Base-by-base conservation (phyloP, 176 grass and related monocot species). In the barley (Hordeum vulgare) region DNA sequence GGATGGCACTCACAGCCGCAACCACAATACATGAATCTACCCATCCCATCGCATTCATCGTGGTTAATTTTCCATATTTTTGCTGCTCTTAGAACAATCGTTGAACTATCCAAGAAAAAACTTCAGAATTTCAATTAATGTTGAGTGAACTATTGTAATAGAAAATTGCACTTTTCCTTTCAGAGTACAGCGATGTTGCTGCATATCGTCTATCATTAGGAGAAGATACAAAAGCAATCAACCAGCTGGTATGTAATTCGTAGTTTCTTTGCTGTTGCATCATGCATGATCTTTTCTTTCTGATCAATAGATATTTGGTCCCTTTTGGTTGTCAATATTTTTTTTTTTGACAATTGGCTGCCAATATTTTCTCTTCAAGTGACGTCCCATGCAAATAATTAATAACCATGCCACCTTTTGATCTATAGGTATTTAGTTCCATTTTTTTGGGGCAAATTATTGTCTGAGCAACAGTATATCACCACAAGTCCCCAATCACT, bases 151-250 rank as follows among this genome's bases (percentile, higher is more conserved):
- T 77, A 66, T 62, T 86, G 24, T 66, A 11, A 53, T 45, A 76
- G 36, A 63, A 59, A 63, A 84, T 66, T 82, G 51, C 42, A 76
- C 58, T 85, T 61, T 58, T 37, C 20, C 81, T 75, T 95, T 76
- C 85, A 98, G 96, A 98, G 28, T 98, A 93, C 74, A 86, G 92
- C 31, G 96, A 98, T 88, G 96, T 98, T 58, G 96, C 96, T 77
- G 93, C 96, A 37, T 98, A 98, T 62, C 90, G 96, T 37, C 88
- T 98, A 71, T 95, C 96, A 51, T 67, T 98, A 61, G 90, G 89
- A 79, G 96, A 98, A 90, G 96, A 98, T 85, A 98, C 96, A 74
- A 98, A 98, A 95, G 96, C 93, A 61, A 95, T 98, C 86, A 98
- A 98, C 68, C 96, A 98, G 81, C 80, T 98, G 90, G 96, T 98